Evolutionary conservation across 176 grass and related monocot genomes (phyloP), one percentile per base, ranked within the genome.

Genomic region (Triticum turgidum): DNA sequence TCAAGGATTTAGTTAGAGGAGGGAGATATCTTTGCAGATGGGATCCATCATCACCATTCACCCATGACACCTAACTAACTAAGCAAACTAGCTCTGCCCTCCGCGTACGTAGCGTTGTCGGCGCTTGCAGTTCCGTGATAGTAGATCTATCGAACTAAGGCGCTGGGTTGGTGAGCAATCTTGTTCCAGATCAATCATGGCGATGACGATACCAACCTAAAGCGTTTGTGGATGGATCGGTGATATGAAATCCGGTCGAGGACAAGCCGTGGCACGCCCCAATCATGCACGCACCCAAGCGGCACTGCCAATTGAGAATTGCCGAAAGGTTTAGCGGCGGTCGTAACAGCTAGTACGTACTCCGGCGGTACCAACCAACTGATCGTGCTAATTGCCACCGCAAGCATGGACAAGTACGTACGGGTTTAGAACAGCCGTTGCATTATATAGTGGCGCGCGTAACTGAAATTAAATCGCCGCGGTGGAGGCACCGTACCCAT

Each of bases 151-250:
- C 3, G 3, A 38, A 30, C 2, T 3, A 30, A 76, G 84, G 81
- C 69, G 65, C 84, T 80, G 33, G 89, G 89, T 91, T 80, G 85
- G 76, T 91, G 27, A 62, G 8, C 69, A 15, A 87, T 91, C 89
- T 76, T 49, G 89, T 39, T 80, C 81, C 81, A 62, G 84, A 54
- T 76, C 73, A 76, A 75, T 75, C 72, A 51, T 75, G 22, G 21
- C 37, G 8, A 59, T 25, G 47, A 80, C 32, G 14, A 68, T 37
- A 66, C 12, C 0, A 77, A 80, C 59, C 24, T 42, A n/a, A 79
- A 38, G 54, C 11, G 0, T 83, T 83, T 45, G 7, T 5, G 24
- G 70, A 65, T 27, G 27, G 7, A 33, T n/a, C 67, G 5, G 14
- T 41, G 27, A 80, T 17, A 17, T 78, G 27, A n/a, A 42, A 74